Conservation (phyloP, 345 rosid species). For the Laguncularia racemosa region DNA sequence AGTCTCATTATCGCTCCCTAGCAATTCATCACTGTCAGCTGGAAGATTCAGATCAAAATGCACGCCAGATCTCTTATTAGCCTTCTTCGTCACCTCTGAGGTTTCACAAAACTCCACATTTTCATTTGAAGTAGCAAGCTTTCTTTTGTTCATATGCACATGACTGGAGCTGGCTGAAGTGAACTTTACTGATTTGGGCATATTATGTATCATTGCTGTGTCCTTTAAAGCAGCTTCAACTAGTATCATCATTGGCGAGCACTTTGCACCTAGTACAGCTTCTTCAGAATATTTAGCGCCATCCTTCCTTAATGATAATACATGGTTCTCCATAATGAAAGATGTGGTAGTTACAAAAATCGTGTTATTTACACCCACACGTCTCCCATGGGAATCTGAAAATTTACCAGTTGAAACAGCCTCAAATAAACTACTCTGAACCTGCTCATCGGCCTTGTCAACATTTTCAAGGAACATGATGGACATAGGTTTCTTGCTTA, state of each 20-base stretch:
- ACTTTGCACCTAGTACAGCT: slow-evolving; percentile 30
- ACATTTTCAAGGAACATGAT: slow-evolving; percentile 70
- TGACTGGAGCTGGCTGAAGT: slow-evolving; percentile 4
- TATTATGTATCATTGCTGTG: slow-evolving; percentile 4
- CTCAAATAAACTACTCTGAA: slow-evolving; percentile 34
- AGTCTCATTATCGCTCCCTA: slow-evolving; percentile 17
- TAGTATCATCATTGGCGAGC: slow-evolving; percentile 38
- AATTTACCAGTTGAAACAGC: slow-evolving; percentile 55
- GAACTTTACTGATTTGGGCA: background rate
- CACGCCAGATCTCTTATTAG: slow-evolving; percentile 23
- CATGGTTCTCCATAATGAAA: slow-evolving; percentile 10
- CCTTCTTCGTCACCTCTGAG: slow-evolving; percentile 30
- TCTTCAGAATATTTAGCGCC: background rate
- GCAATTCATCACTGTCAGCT: slow-evolving; percentile 38
- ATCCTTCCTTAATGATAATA: slow-evolving; percentile 4
- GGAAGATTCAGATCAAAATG: slow-evolving; percentile 68
- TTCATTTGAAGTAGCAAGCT: slow-evolving; percentile 25
- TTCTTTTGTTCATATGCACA: slow-evolving; percentile 38
- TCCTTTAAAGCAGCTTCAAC: slow-evolving; percentile 22
- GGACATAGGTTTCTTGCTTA: slow-evolving; percentile 49
- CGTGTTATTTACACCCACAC: slow-evolving; percentile 44
- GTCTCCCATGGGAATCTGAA: slow-evolving; percentile 60
- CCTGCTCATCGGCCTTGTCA: slow-evolving; percentile 55
- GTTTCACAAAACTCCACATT: slow-evolving; percentile 18
- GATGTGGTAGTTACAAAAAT: slow-evolving; percentile 47